Percentiles rank a stretch among this genome's conserved stretches.
phyloP scores from a whole-genome alignment of 768 basidiomycete species.

The Nidularia sp. region DNA sequence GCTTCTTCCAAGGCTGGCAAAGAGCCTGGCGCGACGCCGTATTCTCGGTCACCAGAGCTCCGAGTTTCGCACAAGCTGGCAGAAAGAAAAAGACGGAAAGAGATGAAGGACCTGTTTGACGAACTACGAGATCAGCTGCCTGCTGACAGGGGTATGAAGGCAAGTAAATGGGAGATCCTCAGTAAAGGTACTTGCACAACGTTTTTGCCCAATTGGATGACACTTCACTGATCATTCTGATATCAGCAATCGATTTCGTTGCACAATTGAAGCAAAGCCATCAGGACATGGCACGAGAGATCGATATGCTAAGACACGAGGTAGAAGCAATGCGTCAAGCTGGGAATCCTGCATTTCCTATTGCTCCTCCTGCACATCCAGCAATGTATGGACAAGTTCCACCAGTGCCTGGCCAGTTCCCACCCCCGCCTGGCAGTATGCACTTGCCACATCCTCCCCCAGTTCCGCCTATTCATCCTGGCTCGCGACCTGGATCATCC shows the following conservation, averaged over 20 bases:
- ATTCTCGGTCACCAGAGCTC: conserved; percentile 93
- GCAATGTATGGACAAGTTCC: conserved; percentile 48
- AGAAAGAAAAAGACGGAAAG: conserved; percentile 93
- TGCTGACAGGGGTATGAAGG: conserved; percentile 90
- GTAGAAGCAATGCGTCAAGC: conserved; percentile 62
- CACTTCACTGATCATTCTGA: neutral
- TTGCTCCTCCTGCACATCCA: conserved; percentile 42
- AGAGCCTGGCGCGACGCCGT: conserved; percentile 67
- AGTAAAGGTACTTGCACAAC: conserved; percentile 97
- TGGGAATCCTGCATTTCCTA: conserved; percentile 42
- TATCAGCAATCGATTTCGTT: conserved; percentile 84
- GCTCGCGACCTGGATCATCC: conserved; percentile 58
- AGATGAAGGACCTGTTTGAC: conserved; percentile 99
- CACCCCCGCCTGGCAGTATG: conserved; percentile 40
- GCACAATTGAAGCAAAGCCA: conserved; percentile 70
- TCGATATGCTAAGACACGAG: conserved; percentile 77
- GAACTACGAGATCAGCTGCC: conserved; percentile 92
- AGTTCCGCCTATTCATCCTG: conserved; percentile 27
- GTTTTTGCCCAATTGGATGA: too few species aligned
- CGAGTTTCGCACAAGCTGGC: conserved; percentile 96
- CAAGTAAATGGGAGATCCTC: conserved; percentile 98
- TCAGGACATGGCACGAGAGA: conserved; percentile 73
- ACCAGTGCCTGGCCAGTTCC: conserved; percentile 37
- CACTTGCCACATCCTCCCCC: conserved; percentile 37
- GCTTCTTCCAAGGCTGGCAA: conserved; percentile 38